Evolutionary conservation across 1,139 yeast species (phyloP).

Genomic region (Kurtzmaniella quercitrusa): DNA sequence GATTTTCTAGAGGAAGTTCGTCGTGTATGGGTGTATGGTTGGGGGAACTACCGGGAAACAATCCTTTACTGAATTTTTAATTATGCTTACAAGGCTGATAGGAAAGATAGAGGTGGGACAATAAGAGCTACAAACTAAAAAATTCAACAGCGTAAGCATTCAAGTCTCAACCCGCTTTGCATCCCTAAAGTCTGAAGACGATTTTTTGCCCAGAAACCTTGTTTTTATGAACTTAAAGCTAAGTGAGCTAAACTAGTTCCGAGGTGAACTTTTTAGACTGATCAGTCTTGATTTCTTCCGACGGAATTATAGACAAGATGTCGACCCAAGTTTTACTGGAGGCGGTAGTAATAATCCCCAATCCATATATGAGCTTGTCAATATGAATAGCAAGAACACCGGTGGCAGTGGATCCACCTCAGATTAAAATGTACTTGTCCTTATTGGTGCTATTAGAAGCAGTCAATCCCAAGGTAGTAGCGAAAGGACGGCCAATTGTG

Average conservation of each 20-base stretch:
- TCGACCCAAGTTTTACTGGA: slow-evolving; percentile 21
- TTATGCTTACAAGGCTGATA: no score
- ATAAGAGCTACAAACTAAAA: no score
- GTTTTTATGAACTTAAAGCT: slow-evolving; percentile 22
- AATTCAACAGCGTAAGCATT: no score
- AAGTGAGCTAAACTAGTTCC: slow-evolving; percentile 32
- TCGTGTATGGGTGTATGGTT: no score
- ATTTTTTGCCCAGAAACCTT: slow-evolving; percentile 25
- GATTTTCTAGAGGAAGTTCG: no score
- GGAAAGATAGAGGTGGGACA: no score
- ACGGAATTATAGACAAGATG: slow-evolving; percentile 10
- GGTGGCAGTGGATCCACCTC: slow-evolving; percentile 62
- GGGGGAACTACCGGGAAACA: no score
- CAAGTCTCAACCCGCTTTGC: no score
- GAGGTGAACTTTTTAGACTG: slow-evolving; percentile 13
- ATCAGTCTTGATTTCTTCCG: slow-evolving; percentile 6
- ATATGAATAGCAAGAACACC: slow-evolving; percentile 55
- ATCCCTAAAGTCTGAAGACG: slow-evolving; percentile 18
- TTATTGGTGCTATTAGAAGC: slow-evolving; percentile 17
- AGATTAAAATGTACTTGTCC: slow-evolving; percentile 37
- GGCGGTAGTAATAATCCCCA: slow-evolving; percentile 53
- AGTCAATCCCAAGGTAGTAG: slow-evolving; percentile 19
- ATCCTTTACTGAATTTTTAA: no score
- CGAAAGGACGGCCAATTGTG: slow-evolving; percentile 39
- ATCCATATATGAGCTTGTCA: slow-evolving; percentile 47